Evolutionary conservation across 495 filamentous ascomycete genomes (phyloP).

Genomic region (Amorphotheca resinae): DNA sequence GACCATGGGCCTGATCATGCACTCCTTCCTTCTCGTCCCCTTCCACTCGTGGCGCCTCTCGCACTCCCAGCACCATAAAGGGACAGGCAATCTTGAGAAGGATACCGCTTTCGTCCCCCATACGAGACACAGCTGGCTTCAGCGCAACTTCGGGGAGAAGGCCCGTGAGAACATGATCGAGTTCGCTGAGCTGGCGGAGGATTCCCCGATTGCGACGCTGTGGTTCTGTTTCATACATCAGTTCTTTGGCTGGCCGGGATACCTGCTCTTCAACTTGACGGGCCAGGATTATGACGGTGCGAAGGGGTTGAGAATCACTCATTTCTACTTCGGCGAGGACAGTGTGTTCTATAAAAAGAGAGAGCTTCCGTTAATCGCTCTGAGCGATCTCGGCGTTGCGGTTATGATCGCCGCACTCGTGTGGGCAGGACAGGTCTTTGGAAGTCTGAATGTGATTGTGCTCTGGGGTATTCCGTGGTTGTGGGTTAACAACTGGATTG

Average conservation of each 20-base stretch:
- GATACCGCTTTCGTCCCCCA: slow-evolving; percentile 48
- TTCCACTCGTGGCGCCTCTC: slow-evolving; percentile 71
- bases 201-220: slow-evolving; percentile 41
- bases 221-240: slow-evolving; percentile 39
- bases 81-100: slow-evolving; percentile 45
- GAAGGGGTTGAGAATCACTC: slow-evolving; percentile 36
- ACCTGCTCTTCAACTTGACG: slow-evolving; percentile 42
- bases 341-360: slow-evolving; percentile 44
- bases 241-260: slow-evolving; percentile 43
- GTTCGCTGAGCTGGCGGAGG: slow-evolving; percentile 38
- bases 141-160: slow-evolving; percentile 25
- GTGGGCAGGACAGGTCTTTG: slow-evolving; percentile 32
- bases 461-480: slow-evolving; percentile 43
- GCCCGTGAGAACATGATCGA: slow-evolving; percentile 24
- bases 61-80: slow-evolving; percentile 60
- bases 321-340: slow-evolving; percentile 38
- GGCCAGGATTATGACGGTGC: slow-evolving; percentile 32
- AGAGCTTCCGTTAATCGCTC: slow-evolving; percentile 40
- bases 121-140: slow-evolving; percentile 25
- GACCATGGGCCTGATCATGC: slow-evolving; percentile 51
- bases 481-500: slow-evolving; percentile 52
- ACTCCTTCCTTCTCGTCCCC: slow-evolving; percentile 54
- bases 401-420: slow-evolving; percentile 33
- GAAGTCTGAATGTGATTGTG: slow-evolving; percentile 36
- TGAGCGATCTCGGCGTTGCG: slow-evolving; percentile 46